A percentile compares a stretch with the other conserved stretches of the same genome.
These are phyloP conservation scores for Xerocomus potaroensis DNA, from an alignment of 768 basidiomycete species.

Conservation along the genomic window DNA sequence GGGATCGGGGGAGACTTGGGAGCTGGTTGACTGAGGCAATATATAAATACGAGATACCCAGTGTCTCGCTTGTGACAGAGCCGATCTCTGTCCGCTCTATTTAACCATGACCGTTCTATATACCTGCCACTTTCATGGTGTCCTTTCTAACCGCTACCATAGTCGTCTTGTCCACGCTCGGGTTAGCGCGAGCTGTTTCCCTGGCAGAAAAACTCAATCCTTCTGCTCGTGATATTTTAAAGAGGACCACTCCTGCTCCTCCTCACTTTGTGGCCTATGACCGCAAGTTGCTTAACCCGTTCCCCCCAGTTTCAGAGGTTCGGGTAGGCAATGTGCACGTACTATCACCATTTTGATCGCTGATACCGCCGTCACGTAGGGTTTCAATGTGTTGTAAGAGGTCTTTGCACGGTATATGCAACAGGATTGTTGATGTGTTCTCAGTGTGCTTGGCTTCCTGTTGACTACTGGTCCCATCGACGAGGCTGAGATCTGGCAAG, in stretches of 20 bases:
- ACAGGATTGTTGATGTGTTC: neutral
- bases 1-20: no score
- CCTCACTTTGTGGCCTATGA: conserved; percentile 45
- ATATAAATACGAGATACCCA: no score
- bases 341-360: neutral
- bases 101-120: no score
- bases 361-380: conserved; percentile 9
- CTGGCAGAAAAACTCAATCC: conserved; percentile 18
- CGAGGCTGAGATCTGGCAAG: conserved; percentile 41
- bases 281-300: conserved; percentile 38
- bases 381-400: conserved; percentile 31
- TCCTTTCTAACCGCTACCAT: neutral
- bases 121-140: no score
- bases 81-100: no score
- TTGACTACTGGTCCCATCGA: conserved; percentile 38
- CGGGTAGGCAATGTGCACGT: conserved; percentile 27
- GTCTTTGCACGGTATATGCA: neutral
- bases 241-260: conserved; percentile 31
- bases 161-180: conserved; percentile 4
- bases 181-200: conserved; percentile 7
- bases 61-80: no score
- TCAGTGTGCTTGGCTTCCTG: conserved; percentile 38
- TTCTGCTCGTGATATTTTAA: conserved; percentile 16
- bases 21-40: no score
- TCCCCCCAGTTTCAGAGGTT: conserved; percentile 41